A percentile compares a stretch with the other conserved stretches of the same genome.
Conservation (phyloP, 768 basidiomycete species). For the Amanita pseudoporphyria region DNA sequence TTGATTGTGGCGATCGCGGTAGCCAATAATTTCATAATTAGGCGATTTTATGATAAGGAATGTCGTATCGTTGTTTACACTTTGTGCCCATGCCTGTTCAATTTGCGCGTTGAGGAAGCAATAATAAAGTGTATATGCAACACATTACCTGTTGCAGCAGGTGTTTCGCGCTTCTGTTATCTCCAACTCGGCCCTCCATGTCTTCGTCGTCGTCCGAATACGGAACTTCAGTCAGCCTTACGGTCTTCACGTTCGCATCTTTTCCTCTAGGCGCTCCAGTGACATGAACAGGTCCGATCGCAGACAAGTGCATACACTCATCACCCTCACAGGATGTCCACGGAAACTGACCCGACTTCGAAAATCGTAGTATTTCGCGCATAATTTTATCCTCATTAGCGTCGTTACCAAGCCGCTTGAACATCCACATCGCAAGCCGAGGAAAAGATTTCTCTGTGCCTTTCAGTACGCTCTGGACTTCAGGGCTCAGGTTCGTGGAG, state of each 20-base stretch:
- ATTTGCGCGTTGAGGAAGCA: background rate
- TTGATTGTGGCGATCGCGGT: conserved; percentile 5
- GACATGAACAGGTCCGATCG: background rate
- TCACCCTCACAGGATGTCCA: background rate
- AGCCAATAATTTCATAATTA: conserved; percentile 6
- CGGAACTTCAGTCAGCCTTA: background rate
- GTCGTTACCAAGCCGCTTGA: background rate
- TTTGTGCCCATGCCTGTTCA: conserved; percentile 7
- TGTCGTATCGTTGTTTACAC: conserved; percentile 6
- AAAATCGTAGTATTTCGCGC: background rate
- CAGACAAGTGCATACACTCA: background rate
- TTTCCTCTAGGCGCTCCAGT: background rate
- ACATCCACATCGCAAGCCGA: background rate
- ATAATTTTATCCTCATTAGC: background rate
- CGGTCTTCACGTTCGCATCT: background rate
- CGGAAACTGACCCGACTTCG: background rate
- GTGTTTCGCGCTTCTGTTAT: background rate
- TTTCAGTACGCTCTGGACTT: background rate
- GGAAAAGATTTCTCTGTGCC: background rate
- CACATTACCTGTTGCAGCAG: background rate
- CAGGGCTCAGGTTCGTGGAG: background rate
- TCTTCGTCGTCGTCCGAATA: background rate
- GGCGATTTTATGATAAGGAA: conserved; percentile 5
- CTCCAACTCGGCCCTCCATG: background rate
- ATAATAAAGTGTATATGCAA: background rate